phyloP scores from a whole-genome alignment of 2,329 filamentous ascomycete species.

The Claviceps digitariae region DNA sequence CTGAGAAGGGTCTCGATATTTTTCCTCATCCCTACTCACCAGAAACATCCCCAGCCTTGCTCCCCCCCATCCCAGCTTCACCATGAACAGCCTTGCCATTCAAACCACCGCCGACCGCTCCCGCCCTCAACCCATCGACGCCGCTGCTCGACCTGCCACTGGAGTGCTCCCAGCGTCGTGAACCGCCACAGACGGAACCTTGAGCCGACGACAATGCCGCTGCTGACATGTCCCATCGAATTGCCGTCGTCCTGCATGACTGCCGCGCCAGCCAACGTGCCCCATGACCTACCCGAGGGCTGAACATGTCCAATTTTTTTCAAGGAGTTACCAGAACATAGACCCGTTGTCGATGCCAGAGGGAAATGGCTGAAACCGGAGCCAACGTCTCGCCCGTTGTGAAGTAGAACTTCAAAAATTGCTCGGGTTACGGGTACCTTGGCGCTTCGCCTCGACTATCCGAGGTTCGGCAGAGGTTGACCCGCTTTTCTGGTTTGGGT shows the following conservation, averaged over 20 bases:
- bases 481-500: neutral
- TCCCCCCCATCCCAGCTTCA: too few species aligned
- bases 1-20: too few species aligned
- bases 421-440: too few species aligned
- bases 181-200: neutral
- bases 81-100: too few species aligned
- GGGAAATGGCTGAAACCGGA: neutral
- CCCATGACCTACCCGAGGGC: neutral
- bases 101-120: too few species aligned
- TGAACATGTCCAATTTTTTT: neutral
- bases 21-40: neutral
- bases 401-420: neutral
- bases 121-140: too few species aligned
- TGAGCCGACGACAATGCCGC: neutral
- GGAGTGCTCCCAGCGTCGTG: slow-evolving; percentile 2
- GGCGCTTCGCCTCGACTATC: neutral
- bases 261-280: slow-evolving; percentile 2
- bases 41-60: neutral
- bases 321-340: neutral
- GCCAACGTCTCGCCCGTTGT: neutral
- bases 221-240: neutral
- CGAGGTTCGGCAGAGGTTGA: slow-evolving; percentile 1
- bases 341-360: neutral
- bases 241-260: neutral
- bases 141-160: too few species aligned